Percentiles rank a stretch among this genome's conserved stretches.
Evolutionary conservation across 768 basidiomycete species (phyloP).

Genomic region (Rhizopogon rudus): DNA sequence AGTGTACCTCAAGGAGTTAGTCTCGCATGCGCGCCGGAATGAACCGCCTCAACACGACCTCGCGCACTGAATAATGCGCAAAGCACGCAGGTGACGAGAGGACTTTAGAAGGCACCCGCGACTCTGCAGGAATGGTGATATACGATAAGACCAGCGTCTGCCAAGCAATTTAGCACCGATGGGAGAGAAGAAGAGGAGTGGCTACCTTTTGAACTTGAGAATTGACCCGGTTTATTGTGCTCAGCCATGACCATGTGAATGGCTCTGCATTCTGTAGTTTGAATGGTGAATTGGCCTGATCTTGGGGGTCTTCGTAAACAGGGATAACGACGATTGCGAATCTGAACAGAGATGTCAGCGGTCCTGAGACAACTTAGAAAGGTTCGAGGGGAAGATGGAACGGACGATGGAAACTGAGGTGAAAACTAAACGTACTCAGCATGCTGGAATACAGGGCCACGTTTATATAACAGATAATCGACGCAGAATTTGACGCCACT

Average conservation of each 20-base stretch:
- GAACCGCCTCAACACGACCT: constrained; percentile 81
- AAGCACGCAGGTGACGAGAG: constrained; percentile 73
- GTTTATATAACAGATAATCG: constrained; percentile 91
- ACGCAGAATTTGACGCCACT: constrained; percentile 96
- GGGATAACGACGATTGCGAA: constrained; percentile 91
- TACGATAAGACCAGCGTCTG: constrained; percentile 90
- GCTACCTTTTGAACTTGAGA: constrained; percentile 92
- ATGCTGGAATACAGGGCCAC: constrained; percentile 92
- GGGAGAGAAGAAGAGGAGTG: constrained; percentile 1
- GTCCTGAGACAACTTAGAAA: neutral
- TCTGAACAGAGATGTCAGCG: constrained; percentile 33
- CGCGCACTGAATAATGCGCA: constrained; percentile 72
- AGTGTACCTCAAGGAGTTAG: constrained; percentile 27
- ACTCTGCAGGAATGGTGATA: constrained; percentile 84
- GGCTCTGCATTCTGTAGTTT: constrained; percentile 61
- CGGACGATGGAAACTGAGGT: neutral
- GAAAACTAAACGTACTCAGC: constrained; percentile 69
- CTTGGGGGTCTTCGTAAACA: constrained; percentile 78
- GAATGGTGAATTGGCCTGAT: constrained; percentile 61
- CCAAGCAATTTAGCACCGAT: neutral
- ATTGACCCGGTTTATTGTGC: constrained; percentile 95
- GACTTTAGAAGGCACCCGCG: constrained; percentile 44
- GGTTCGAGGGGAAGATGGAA: neutral
- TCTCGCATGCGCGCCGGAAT: constrained; percentile 92
- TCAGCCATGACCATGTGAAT: constrained; percentile 93